Evolutionary conservation across 352 stramenopile genomes (phyloP).

Genomic region (Globisporangium heterothallicum): DNA sequence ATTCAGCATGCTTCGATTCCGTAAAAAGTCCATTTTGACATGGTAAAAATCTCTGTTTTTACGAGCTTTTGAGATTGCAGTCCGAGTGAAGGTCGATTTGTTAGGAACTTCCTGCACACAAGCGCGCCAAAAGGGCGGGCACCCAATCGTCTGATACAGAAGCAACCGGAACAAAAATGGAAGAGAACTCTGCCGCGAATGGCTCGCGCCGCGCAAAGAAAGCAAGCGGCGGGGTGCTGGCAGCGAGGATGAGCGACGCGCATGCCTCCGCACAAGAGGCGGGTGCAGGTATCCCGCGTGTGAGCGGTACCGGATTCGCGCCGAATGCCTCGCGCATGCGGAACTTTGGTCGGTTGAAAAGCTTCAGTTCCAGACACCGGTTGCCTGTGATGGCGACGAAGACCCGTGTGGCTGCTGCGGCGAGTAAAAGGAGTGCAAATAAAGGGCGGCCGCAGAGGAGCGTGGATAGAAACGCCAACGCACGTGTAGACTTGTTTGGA

Average conservation of each 20-base stretch:
- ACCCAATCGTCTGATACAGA: not conserved
- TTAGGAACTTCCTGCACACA: too few relatives aligned
- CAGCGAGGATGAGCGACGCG: not conserved
- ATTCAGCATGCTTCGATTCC: not conserved
- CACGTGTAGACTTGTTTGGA: not conserved
- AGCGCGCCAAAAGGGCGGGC: not conserved
- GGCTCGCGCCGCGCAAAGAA: conserved; percentile 2
- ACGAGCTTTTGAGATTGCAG: not conserved
- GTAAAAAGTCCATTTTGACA: conserved; percentile 7
- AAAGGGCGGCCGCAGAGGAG: not conserved
- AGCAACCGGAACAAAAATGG: conserved; percentile 3
- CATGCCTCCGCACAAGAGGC: not conserved
- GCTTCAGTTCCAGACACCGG: conserved; percentile 13
- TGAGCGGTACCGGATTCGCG: conserved; percentile 2
- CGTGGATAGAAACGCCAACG: not conserved
- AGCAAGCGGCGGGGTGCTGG: not conserved
- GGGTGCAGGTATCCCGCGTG: too few relatives aligned
- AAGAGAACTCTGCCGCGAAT: conserved; percentile 1
- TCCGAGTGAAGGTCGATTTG: not conserved
- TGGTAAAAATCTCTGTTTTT: conserved; percentile 1
- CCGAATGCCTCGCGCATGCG: conserved; percentile 8
- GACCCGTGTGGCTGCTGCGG: not conserved
- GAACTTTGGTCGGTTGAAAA: conserved; percentile 11
- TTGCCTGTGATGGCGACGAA: not conserved
- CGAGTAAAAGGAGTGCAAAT: not conserved